Evolutionary conservation across 805 yeast species (phyloP).

Genomic region (Maudiozyma pseudohumilis): DNA sequence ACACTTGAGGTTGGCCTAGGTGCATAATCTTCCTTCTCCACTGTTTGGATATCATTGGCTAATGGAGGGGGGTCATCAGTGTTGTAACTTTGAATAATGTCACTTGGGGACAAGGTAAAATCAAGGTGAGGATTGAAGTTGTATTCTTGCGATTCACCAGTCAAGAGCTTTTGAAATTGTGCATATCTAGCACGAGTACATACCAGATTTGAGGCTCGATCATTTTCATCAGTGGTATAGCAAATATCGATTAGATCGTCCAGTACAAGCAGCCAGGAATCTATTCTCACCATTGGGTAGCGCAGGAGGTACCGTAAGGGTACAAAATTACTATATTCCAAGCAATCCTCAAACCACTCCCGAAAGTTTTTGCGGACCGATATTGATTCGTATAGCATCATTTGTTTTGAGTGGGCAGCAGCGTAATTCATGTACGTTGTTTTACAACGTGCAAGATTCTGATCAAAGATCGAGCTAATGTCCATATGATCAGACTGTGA

Average conservation of each 20-base stretch:
- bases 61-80: too few species aligned
- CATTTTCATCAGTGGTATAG: neutral
- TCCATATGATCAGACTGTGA: too few species aligned
- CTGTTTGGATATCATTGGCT: neutral
- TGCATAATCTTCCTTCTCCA: neutral
- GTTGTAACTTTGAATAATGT: conserved; percentile 21
- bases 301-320: conserved; percentile 26
- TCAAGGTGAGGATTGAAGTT: conserved; percentile 13
- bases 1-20: conserved; percentile 5
- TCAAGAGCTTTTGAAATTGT: conserved; percentile 11
- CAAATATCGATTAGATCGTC: conserved; percentile 1
- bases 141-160: conserved; percentile 14
- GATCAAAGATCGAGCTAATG: conserved; percentile 25
- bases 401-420: conserved; percentile 25
- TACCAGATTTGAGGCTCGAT: neutral
- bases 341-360: conserved; percentile 31
- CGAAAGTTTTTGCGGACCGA: conserved; percentile 13
- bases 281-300: conserved; percentile 27
- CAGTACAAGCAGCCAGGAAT: conserved; percentile 16
- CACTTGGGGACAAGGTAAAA: conserved; percentile 21
- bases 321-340: conserved; percentile 19
- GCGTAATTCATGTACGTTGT: conserved; percentile 29
- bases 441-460: conserved; percentile 27
- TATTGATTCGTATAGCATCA: conserved; percentile 18
- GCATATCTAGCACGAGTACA: conserved; percentile 7